Base-by-base conservation (phyloP, 1,139 yeast species). In the Suhomyces yuchorum region DNA sequence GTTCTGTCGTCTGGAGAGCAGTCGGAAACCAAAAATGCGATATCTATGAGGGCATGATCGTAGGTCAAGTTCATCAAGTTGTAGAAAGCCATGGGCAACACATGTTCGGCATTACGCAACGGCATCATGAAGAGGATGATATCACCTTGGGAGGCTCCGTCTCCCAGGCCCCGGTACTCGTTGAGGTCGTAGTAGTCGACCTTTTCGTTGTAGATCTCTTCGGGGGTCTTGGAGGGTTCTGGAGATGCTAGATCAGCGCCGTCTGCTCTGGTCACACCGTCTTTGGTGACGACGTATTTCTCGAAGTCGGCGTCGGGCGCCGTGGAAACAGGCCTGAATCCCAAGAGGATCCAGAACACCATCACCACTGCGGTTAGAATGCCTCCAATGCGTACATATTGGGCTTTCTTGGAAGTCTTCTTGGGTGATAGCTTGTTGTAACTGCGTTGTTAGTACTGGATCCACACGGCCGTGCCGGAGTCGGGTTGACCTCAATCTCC, bases 11-110 rank as follows among this genome's bases (percentile, higher is more conserved):
- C 80, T 53, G 84, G 84, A 1, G 90, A 81, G 59, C 93, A 87
- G 66, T 90, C 97, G 46, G 93, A 85, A 6, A 90, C 93, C 60
- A 90, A 73, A 61, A 90, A 89, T 26, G 93, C 96, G 55, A 90
- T 74, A 67, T 90, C 97, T 49, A 90, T 85, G 55, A 87, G 71
- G 24, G 80, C 76, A 63, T 90, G 97, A 49, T 90, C 91, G 63
- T 90, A 90, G 2, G 96, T 86, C 64, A 90, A 73, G 63, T 88
- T 88, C 90, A 87, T 86, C 63, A 90, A 70, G 66, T 89, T 87
- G 60, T 85, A 85, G 69, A 90, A 88, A 71, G 92, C 90, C 74
- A 88, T 75, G 8, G 95, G 91, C 50, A 90, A 70, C 20, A 88
- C 93, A 37, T 78, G 75, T 58, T 86, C 92, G 0, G 96, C 96